Evolutionary conservation across 2,329 filamentous ascomycete genomes (phyloP), one percentile per base, ranked within the genome.

Genomic region (Botryotinia convoluta): DNA sequence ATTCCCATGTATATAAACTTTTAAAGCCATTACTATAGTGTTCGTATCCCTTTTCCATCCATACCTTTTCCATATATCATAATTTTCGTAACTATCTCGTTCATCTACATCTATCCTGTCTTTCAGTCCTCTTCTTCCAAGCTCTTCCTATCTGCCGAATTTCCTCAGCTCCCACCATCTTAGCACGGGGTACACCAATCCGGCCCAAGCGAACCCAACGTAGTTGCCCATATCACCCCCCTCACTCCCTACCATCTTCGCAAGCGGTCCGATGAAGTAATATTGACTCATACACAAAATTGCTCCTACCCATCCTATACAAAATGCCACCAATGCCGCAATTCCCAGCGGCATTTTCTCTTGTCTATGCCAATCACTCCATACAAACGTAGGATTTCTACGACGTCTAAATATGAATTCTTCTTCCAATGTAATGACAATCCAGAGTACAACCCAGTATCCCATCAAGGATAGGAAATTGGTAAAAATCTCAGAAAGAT

Each of bases 391-490:
- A 1, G 77, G 75, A 1, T 74, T 76, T 54, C 61, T 73, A 7
- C 79, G 78, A 4, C 84, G 82, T 2, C 89, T 84, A 80, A 92
- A 92, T 67, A 92, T 83, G 32, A 90, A 79, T 67, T 90, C 86
- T 78, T 93, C 91, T 78, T 89, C 85, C 3, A 90, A 80, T 2
- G 88, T 83, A 64, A 92, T 90, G 2, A 86, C 86, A 32, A 91
- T 84, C 88, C 89, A 91, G 62, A 91, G 88, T 22, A 86, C 86
- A 26, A 91, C 85, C 90, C 89, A 92, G 81, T 92, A 92, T 2
- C 90, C 91, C 88, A 92, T 92, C 35, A 92, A 82, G 0, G 89
- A 89, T 8, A 92, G 84, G 79, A 92, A 92, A 79, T 92, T 92
- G 18, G 88, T 89, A 79, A 92, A 91, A 73, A 92, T 91, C 39